phyloP scores from a whole-genome alignment of 2,329 filamentous ascomycete genomes.

The Ceratocystis cacaofunesta region DNA sequence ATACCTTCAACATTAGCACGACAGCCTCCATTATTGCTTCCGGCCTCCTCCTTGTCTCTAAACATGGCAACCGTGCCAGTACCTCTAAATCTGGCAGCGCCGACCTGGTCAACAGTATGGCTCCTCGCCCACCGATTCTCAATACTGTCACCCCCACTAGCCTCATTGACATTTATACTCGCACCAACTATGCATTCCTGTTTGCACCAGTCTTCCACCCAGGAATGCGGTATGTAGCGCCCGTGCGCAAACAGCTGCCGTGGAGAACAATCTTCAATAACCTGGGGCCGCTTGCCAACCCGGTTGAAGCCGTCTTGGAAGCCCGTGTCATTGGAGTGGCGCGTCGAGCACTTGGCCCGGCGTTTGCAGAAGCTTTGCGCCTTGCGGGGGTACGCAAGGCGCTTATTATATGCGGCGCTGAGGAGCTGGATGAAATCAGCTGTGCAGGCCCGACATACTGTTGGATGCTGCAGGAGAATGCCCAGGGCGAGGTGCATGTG shows the following conservation, averaged over 20 bases:
- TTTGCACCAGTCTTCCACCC: conserved; percentile 95
- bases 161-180: conserved; percentile 56
- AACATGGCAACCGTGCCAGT: conserved; percentile 91
- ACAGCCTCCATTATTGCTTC: conserved; percentile 87
- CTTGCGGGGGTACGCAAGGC: conserved; percentile 68
- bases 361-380: conserved; percentile 73
- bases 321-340: conserved; percentile 89
- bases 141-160: conserved; percentile 57
- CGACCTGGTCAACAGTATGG: conserved; percentile 68
- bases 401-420: conserved; percentile 80
- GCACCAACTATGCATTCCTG: conserved; percentile 84
- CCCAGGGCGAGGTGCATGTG: conserved; percentile 35
- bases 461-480: conserved; percentile 53
- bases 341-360: conserved; percentile 67
- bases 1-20: conserved; percentile 97
- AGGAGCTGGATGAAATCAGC: conserved; percentile 89
- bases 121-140: conserved; percentile 58
- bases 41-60: conserved; percentile 69
- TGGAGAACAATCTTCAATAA: conserved; percentile 98
- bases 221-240: conserved; percentile 78
- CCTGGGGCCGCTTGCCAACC: conserved; percentile 81
- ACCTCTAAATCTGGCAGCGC: conserved; percentile 93
- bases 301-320: conserved; percentile 70
- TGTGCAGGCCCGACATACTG: conserved; percentile 80
- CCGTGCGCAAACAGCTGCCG: conserved; percentile 73